phyloP scores from a whole-genome alignment of 2,329 filamentous ascomycete genomes.

The Microthyrium microscopicum region DNA sequence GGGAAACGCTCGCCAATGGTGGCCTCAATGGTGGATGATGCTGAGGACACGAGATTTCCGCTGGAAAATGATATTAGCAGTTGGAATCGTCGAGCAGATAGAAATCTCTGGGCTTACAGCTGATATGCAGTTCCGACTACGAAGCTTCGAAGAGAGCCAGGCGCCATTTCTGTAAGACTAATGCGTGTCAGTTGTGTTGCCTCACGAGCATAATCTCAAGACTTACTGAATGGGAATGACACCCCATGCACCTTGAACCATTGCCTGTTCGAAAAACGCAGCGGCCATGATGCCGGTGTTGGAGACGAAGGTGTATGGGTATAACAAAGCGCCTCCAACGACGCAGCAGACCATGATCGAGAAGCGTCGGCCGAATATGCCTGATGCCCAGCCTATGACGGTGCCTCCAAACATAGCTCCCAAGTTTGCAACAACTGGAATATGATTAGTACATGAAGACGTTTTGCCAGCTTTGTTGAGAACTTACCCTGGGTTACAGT shows the following conservation, averaged over 20 bases:
- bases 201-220: no score
- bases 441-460: background rate
- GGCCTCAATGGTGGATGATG: slow-evolving; percentile 59
- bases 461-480: background rate
- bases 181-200: no score
- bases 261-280: slow-evolving; percentile 58
- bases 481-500: slow-evolving; percentile 26
- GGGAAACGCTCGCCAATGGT: slow-evolving; percentile 61
- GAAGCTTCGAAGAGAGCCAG: slow-evolving; percentile 56
- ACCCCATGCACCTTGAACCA: slow-evolving; percentile 27
- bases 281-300: slow-evolving; percentile 52
- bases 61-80: slow-evolving; percentile 21
- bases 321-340: slow-evolving; percentile 59
- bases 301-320: slow-evolving; percentile 61
- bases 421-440: slow-evolving; percentile 28
- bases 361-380: slow-evolving; percentile 30
- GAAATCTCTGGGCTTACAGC: no score
- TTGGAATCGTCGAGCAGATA: background rate
- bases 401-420: slow-evolving; percentile 33
- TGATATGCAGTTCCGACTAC: slow-evolving; percentile 62
- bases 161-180: slow-evolving; percentile 60
- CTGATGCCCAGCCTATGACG: slow-evolving; percentile 27
- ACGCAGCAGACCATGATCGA: slow-evolving; percentile 33
- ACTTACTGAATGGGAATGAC: slow-evolving; percentile 47
- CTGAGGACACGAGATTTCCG: slow-evolving; percentile 55